These are phyloP conservation scores for Exophiala aquamarina DNA, from an alignment of 2,329 filamentous ascomycete species.

Conservation along the genomic window DNA sequence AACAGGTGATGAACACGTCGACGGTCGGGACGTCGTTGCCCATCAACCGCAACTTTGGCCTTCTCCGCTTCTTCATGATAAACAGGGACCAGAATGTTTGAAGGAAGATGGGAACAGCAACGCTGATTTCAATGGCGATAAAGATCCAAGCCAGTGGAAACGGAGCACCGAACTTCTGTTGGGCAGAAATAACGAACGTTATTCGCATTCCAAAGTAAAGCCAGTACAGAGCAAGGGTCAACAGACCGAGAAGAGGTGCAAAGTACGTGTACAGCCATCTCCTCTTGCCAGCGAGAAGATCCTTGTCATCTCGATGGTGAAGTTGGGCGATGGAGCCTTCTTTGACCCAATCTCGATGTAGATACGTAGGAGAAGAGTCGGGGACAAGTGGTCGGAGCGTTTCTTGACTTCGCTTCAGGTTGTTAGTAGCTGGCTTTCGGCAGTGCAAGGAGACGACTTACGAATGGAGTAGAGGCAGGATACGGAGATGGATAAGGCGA, in stretches of 20 bases:
- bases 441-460: conserved; percentile 22
- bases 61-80: conserved; percentile 54
- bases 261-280: conserved; percentile 34
- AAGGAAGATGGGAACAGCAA: conserved; percentile 55
- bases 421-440: conserved; percentile 13
- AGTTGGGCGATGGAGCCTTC: conserved; percentile 38
- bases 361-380: conserved; percentile 29
- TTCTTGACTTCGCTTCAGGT: conserved; percentile 35
- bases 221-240: conserved; percentile 37
- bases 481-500: conserved; percentile 33
- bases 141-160: conserved; percentile 59
- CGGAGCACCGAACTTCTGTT: conserved; percentile 39
- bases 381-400: conserved; percentile 36
- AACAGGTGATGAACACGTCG: conserved; percentile 58
- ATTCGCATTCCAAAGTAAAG: conserved; percentile 55
- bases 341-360: conserved; percentile 39
- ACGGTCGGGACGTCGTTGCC: conserved; percentile 53
- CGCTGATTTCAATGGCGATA: conserved; percentile 51
- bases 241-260: conserved; percentile 37
- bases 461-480: conserved; percentile 33
- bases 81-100: conserved; percentile 61
- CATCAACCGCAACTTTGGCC: conserved; percentile 48
- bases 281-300: conserved; percentile 40
- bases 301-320: conserved; percentile 38
- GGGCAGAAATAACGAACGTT: conserved; percentile 53